phyloP scores from a whole-genome alignment of 129 eudicot species.

The Flaveria bidentis region DNA sequence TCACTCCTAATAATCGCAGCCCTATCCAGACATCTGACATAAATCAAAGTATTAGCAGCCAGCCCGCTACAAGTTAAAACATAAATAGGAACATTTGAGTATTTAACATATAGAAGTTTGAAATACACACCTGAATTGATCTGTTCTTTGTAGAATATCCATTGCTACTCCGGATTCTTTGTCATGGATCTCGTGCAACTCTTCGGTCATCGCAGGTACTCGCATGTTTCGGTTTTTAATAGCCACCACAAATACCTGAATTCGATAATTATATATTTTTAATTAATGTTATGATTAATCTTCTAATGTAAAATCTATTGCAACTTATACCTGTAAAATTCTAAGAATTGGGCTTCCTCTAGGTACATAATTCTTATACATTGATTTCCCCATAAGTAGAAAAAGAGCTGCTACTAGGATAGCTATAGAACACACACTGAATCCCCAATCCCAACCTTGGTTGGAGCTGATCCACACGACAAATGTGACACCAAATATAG shows the following conservation, averaged over 20 bases:
- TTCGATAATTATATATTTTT: background rate
- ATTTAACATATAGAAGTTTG: background rate
- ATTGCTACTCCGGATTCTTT: conserved; percentile 44
- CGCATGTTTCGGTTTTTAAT: conserved; percentile 60
- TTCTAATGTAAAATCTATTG: background rate
- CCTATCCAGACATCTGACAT: conserved; percentile 55
- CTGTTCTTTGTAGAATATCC: conserved; percentile 58
- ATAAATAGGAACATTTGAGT: background rate
- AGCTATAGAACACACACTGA: conserved; percentile 52
- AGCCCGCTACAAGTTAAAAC: background rate
- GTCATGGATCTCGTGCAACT: conserved; percentile 62
- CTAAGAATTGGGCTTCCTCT: conserved; percentile 64
- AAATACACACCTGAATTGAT: conserved; percentile 57
- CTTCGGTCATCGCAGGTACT: conserved; percentile 49
- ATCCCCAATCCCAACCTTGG: conserved; percentile 80
- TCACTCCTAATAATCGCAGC: conserved; percentile 54
- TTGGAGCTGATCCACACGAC: conserved; percentile 64
- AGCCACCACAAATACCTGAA: conserved; percentile 76
- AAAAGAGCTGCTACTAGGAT: conserved; percentile 47
- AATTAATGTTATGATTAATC: background rate
- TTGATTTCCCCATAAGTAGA: conserved; percentile 64
- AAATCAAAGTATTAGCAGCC: conserved; percentile 9
- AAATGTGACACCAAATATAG: conserved; percentile 68
- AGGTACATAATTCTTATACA: conserved; percentile 56
- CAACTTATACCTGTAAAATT: conserved; percentile 53